phyloP scores from a whole-genome alignment of 2,329 filamentous ascomycete species.

The Sarocladium oryzae region DNA sequence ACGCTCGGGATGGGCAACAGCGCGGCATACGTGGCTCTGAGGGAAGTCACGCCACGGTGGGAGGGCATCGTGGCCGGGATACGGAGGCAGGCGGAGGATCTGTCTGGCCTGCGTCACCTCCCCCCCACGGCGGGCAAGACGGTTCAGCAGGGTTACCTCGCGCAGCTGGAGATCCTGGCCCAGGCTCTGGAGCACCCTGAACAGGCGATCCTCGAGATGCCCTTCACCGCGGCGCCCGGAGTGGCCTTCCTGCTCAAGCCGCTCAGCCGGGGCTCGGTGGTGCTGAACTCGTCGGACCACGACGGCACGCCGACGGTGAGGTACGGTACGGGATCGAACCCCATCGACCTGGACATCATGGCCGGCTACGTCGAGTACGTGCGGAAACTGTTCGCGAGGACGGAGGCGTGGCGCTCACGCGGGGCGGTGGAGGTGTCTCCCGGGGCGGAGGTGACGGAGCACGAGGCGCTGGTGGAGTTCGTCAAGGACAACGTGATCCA shows the following conservation, averaged over 20 bases:
- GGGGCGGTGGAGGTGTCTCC: constrained; percentile 23
- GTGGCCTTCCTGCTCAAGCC: constrained; percentile 24
- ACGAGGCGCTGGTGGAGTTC: constrained; percentile 16
- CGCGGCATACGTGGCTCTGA: constrained; percentile 23
- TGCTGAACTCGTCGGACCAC: constrained; percentile 17
- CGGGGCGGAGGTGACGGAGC: constrained; percentile 17
- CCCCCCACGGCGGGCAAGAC: constrained; percentile 13
- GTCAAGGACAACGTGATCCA: constrained; percentile 22
- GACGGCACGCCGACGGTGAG: constrained; percentile 25
- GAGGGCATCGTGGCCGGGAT: constrained; percentile 18
- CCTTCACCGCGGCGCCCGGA: constrained; percentile 19
- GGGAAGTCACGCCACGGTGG: constrained; percentile 17
- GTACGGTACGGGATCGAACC: constrained; percentile 27
- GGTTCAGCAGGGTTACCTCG: constrained; percentile 20
- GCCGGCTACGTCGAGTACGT: constrained; percentile 23
- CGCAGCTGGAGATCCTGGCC: constrained; percentile 20
- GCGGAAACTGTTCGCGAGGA: constrained; percentile 21
- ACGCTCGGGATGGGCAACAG: constrained; percentile 27
- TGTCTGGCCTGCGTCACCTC: constrained; percentile 16
- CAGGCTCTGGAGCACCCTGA: constrained; percentile 21
- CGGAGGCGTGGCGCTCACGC: constrained; percentile 21
- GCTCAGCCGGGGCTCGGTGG: constrained; percentile 28
- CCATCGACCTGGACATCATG: constrained; percentile 29
- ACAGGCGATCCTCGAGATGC: constrained; percentile 24
- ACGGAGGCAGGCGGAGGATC: constrained; percentile 18